Percentiles rank a stretch among this genome's conserved stretches.
phyloP scores from a whole-genome alignment of 2,329 filamentous ascomycete genomes.

The Sporothrix schenckii region DNA sequence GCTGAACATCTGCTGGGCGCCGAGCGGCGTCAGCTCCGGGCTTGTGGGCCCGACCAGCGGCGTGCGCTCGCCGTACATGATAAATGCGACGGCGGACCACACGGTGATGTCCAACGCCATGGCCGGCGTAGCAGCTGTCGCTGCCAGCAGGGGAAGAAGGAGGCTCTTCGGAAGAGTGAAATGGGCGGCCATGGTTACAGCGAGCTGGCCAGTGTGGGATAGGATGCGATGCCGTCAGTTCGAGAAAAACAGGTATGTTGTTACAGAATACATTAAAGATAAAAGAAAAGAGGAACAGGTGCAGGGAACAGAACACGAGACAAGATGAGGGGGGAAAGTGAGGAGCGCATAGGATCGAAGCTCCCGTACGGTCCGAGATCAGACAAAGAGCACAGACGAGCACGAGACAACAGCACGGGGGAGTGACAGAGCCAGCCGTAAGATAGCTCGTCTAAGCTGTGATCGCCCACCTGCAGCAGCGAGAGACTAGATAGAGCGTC shows the following conservation, averaged over 20 bases:
- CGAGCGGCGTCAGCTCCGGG: constrained; percentile 53
- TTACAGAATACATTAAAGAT: background rate
- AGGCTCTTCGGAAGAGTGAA: background rate
- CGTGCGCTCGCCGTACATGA: constrained; percentile 59
- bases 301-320: background rate
- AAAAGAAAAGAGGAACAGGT: background rate
- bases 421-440: background rate
- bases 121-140: background rate
- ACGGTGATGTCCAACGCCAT: constrained; percentile 45
- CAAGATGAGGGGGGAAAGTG: background rate
- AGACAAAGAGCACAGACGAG: background rate
- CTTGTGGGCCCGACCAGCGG: constrained; percentile 44
- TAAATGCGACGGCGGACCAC: constrained; percentile 54
- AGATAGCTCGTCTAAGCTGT: background rate
- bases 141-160: constrained; percentile 12
- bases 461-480: constrained; percentile 4
- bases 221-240: background rate
- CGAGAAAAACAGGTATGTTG: background rate
- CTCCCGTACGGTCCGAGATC: background rate
- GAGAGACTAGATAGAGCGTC: background rate
- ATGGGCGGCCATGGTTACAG: constrained; percentile 14
- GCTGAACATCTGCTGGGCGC: constrained; percentile 55
- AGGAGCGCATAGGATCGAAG: background rate
- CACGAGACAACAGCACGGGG: background rate
- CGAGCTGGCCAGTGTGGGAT: background rate